phyloP scores from a whole-genome alignment of 176 grass and related monocot genomes.

The Lolium perenne region DNA sequence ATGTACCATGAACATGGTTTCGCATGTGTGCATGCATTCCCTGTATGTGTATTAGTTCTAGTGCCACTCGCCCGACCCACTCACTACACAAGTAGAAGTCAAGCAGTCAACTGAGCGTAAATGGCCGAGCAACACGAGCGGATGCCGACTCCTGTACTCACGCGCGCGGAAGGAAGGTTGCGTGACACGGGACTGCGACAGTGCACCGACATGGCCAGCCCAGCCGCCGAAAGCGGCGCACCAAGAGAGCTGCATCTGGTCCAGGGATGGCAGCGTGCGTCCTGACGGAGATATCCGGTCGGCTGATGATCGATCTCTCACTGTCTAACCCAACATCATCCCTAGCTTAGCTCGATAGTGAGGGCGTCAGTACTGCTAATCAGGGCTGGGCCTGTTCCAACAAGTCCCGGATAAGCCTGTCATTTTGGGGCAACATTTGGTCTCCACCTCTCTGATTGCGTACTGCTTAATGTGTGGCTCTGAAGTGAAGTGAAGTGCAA shows the following conservation, averaged over 20 bases:
- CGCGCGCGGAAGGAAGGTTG: neutral
- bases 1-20: neutral
- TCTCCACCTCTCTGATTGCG: neutral
- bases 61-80: neutral
- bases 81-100: neutral
- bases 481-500: neutral
- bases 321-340: neutral
- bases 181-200: neutral
- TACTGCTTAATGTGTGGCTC: neutral
- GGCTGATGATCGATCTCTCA: neutral
- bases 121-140: neutral
- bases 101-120: neutral
- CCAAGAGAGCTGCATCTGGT: conserved; percentile 18
- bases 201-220: neutral
- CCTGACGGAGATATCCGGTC: conserved; percentile 8
- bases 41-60: neutral
- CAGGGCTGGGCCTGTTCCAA: conserved; percentile 1
- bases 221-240: conserved; percentile 7
- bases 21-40: neutral
- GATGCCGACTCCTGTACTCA: neutral
- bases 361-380: conserved; percentile 16
- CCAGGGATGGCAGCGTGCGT: neutral
- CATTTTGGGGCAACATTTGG: conserved; percentile 26
- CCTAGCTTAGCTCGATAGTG: neutral
- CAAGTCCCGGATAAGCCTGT: conserved; percentile 4